phyloP scores from a whole-genome alignment of 306 rosid genomes.

The Canavalia gladiata region DNA sequence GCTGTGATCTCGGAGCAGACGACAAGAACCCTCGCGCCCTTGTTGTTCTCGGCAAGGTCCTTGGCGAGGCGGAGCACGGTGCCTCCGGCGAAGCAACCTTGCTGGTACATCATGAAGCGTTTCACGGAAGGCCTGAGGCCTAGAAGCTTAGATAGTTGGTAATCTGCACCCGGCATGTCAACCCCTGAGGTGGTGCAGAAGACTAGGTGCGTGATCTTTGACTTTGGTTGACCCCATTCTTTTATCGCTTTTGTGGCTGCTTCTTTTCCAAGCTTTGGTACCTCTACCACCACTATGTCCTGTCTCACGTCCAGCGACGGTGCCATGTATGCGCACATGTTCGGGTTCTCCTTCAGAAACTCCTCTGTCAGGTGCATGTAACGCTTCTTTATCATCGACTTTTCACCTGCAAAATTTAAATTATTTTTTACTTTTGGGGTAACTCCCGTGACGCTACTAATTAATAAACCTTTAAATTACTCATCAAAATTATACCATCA shows the following conservation, averaged over 20 bases:
- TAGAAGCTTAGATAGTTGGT: conserved; percentile 67
- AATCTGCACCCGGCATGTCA: conserved; percentile 77
- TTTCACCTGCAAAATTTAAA: conserved; percentile 56
- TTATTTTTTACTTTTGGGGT: neutral
- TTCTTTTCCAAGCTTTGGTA: conserved; percentile 68
- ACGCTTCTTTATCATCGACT: conserved; percentile 69
- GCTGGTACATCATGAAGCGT: conserved; percentile 75
- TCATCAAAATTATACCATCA: no score
- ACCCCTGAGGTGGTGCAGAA: conserved; percentile 77
- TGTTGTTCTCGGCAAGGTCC: conserved; percentile 73
- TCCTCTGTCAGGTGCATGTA: conserved; percentile 68
- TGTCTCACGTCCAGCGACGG: conserved; percentile 70
- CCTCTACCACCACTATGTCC: conserved; percentile 68
- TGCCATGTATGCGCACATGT: conserved; percentile 66
- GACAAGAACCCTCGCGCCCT: conserved; percentile 62
- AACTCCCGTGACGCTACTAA: no score
- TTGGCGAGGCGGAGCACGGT: conserved; percentile 74
- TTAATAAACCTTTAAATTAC: no score
- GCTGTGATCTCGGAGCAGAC: conserved; percentile 78
- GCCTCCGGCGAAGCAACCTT: conserved; percentile 77
- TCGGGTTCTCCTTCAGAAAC: conserved; percentile 56
- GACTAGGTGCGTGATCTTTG: conserved; percentile 67
- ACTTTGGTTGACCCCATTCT: conserved; percentile 79
- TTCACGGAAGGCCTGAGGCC: conserved; percentile 70
- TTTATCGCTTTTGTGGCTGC: conserved; percentile 65